Evolutionary conservation across 2,329 filamentous ascomycete genomes (phyloP).

Genomic region (Botrytis medusae): DNA sequence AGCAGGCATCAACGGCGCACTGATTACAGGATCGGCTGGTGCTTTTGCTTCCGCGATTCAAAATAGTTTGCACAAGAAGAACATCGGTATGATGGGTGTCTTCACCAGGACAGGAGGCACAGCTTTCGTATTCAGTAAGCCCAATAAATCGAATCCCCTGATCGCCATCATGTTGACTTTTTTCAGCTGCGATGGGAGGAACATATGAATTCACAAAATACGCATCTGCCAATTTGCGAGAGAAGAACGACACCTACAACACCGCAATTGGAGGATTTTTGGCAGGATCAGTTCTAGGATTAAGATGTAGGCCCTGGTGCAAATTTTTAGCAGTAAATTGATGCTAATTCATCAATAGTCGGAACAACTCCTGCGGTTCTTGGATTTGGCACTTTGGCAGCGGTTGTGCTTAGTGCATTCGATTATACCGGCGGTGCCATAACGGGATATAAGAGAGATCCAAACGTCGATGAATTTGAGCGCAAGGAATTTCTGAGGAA

Average conservation of each 20-base stretch:
- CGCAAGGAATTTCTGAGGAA: conserved; percentile 62
- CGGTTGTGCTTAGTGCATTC: conserved; percentile 57
- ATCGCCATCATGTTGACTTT: conserved; percentile 22
- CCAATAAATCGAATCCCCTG: not conserved
- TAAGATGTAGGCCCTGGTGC: conserved; percentile 51
- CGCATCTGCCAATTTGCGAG: conserved; percentile 66
- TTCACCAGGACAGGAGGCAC: conserved; percentile 76
- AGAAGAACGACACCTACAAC: conserved; percentile 67
- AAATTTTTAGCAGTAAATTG: not conserved
- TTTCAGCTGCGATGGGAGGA: conserved; percentile 64
- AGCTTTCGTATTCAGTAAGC: conserved; percentile 63
- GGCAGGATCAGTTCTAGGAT: conserved; percentile 60
- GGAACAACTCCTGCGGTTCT: conserved; percentile 63
- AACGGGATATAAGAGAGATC: conserved; percentile 50
- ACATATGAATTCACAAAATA: conserved; percentile 65
- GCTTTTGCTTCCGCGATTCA: conserved; percentile 74
- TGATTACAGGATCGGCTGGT: conserved; percentile 66
- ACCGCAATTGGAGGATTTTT: conserved; percentile 64
- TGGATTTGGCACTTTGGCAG: conserved; percentile 60
- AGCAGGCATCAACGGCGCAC: conserved; percentile 61
- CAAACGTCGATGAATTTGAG: conserved; percentile 60
- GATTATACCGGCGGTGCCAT: conserved; percentile 62
- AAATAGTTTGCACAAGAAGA: conserved; percentile 81
- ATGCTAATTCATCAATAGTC: conserved; percentile 43
- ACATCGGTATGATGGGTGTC: conserved; percentile 77